These are phyloP conservation scores for Geotrichum candidum DNA, from an alignment of 1,139 yeast species.

Conservation along the genomic window DNA sequence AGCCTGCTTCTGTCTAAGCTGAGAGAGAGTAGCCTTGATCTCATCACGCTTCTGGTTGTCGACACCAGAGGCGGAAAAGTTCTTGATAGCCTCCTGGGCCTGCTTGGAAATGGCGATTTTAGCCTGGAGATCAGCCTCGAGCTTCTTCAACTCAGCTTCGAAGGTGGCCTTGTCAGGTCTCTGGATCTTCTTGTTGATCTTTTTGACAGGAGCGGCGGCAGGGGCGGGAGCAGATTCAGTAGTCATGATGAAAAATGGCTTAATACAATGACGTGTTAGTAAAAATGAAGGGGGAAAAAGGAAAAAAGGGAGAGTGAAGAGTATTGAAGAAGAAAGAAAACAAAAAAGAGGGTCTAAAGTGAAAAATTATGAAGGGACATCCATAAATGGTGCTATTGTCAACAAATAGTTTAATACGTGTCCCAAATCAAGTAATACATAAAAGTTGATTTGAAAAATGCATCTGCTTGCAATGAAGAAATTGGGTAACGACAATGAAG, in stretches of 20 bases:
- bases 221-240: conserved; percentile 9
- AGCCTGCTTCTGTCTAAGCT: conserved; percentile 61
- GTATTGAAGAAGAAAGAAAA: neutral
- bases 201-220: conserved; percentile 9
- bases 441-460: neutral
- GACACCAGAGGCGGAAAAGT: conserved; percentile 28
- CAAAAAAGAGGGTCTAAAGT: neutral
- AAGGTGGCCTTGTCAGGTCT: conserved; percentile 42
- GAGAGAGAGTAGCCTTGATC: conserved; percentile 60
- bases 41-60: conserved; percentile 51
- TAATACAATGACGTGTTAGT: neutral
- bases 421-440: neutral
- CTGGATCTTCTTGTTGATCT: conserved; percentile 27
- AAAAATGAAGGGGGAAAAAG: neutral
- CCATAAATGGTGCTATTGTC: neutral
- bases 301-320: neutral
- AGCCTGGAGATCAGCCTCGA: conserved; percentile 64
- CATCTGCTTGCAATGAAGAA: neutral
- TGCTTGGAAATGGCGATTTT: conserved; percentile 44
- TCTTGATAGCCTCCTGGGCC: conserved; percentile 27
- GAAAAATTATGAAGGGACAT: neutral
- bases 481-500: neutral
- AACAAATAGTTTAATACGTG: neutral
- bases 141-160: conserved; percentile 57
- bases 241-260: conserved; percentile 2